Percentiles rank a stretch among this genome's conserved stretches.
Evolutionary conservation across 2,329 filamentous ascomycete genomes (phyloP).

Genomic region (Lachnellula suecica): DNA sequence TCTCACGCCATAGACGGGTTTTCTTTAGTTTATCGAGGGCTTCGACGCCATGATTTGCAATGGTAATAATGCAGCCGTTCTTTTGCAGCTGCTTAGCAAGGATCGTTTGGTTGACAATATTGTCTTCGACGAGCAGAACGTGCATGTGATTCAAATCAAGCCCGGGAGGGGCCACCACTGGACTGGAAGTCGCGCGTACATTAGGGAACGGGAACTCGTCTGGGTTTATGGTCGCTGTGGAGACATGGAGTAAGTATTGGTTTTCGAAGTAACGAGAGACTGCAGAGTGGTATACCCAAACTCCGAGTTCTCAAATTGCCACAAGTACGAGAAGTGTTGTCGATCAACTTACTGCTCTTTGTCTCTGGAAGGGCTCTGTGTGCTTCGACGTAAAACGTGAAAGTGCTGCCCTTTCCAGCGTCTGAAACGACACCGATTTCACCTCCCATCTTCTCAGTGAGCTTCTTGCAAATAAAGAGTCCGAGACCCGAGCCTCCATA

Average conservation of each 20-base stretch:
- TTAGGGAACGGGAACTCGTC: conserved; percentile 4
- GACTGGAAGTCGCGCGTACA: conserved; percentile 1
- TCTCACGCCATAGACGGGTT: conserved; percentile 24
- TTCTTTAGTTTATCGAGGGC: conserved; percentile 42
- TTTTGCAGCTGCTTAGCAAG: conserved; percentile 49
- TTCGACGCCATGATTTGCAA: conserved; percentile 57
- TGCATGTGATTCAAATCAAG: conserved; percentile 21
- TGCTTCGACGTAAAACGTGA: conserved; percentile 72
- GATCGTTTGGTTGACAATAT: conserved; percentile 59
- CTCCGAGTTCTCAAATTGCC: too few species aligned
- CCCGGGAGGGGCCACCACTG: conserved; percentile 3
- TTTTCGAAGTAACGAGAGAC: too few species aligned
- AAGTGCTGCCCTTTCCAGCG: conserved; percentile 69
- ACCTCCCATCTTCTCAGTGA: conserved; percentile 80
- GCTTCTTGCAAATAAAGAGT: conserved; percentile 73
- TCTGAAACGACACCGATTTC: conserved; percentile 74
- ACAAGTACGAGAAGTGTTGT: too few species aligned
- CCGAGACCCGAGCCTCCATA: conserved; percentile 80
- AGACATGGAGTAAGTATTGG: not conserved
- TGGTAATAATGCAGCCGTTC: conserved; percentile 40
- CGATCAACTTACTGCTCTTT: not conserved
- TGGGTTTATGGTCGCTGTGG: too few species aligned
- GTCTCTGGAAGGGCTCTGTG: conserved; percentile 11
- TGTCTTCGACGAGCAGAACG: conserved; percentile 59
- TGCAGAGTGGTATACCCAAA: too few species aligned